Conservation (phyloP, 306 rosid species). For the Lathyrus aphaca region DNA sequence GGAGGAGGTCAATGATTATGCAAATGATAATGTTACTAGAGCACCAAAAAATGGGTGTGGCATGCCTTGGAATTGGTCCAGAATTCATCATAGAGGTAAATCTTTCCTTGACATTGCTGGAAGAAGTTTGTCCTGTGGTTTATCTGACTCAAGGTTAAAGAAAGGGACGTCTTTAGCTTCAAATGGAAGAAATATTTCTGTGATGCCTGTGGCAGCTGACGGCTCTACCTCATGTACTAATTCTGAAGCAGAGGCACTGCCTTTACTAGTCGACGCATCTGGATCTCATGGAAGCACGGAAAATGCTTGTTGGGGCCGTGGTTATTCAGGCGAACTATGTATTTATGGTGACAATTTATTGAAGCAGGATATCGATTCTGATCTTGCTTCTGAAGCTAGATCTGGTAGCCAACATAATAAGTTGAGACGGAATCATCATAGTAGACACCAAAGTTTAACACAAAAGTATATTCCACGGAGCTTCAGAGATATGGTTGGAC, state of each 20-base stretch:
- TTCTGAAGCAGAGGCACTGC: slow-evolving; percentile 80
- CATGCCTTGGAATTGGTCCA: slow-evolving; percentile 98
- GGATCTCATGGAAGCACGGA: slow-evolving; percentile 84
- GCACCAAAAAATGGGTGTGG: slow-evolving; percentile 97
- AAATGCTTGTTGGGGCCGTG: slow-evolving; percentile 76
- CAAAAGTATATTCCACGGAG: slow-evolving; percentile 88
- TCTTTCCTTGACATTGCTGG: slow-evolving; percentile 93
- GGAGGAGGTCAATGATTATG: slow-evolving; percentile 65
- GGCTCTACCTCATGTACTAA: slow-evolving; percentile 67
- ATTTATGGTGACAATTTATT: slow-evolving; percentile 78
- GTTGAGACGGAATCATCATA: slow-evolving; percentile 56
- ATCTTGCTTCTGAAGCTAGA: slow-evolving; percentile 93
- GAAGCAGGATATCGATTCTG: slow-evolving; percentile 82
- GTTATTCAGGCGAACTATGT: slow-evolving; percentile 92
- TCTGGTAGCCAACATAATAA: slow-evolving; percentile 68
- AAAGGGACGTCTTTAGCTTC: slow-evolving; percentile 56
- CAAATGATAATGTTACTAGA: slow-evolving; percentile 65
- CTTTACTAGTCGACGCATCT: slow-evolving; percentile 82
- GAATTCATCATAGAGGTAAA: slow-evolving; percentile 93
- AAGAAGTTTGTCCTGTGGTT: slow-evolving; percentile 91
- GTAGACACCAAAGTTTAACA: slow-evolving; percentile 82
- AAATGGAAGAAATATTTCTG: slow-evolving; percentile 64
- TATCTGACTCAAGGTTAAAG: slow-evolving; percentile 79
- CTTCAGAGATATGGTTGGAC: slow-evolving; percentile 92
- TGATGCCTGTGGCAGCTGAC: slow-evolving; percentile 72